Base-by-base conservation (phyloP, 1,284 basidiomycete species). In the Psilocybe mexicana region DNA sequence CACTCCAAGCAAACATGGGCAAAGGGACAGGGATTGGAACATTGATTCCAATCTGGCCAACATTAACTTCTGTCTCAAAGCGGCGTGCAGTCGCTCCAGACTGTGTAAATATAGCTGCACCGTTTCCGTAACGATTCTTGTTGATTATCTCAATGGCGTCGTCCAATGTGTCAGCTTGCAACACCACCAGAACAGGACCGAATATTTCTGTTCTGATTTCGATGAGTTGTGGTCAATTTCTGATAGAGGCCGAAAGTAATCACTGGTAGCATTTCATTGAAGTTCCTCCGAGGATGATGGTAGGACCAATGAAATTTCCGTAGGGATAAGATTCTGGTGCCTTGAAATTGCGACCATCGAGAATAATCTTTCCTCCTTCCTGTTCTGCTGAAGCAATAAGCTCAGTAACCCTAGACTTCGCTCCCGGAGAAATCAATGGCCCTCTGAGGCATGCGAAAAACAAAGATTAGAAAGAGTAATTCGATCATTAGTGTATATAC, bases 281-380 rank as follows among this genome's bases (percentile, higher is more conserved):
- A 6, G 90, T 90, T 18, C 80, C 82, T 5, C 86, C 93, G 72
- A 96, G 88, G 58, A 98, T 83, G 53, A 99, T 81, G 3, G 95
- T 96, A 0, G 96, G 95, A 2, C 95, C 96, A 61, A 99, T 87
- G 73, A 96, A 99, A 79, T 98, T 98, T 35, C 96, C 96, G 55
- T 93, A 76, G 5, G 92, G 90, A 72, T 96, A 98, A 0, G 57
- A 42, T 45, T 82, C 87, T 3, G 86, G 75, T 2, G 95, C 90
- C 43, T 77, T 70, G 60, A 86, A 70, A 43, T 82, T 80, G 30
- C 95, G 84, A 14, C 96, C 96, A 71, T 99, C 96, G 26, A 98
- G 86, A 55, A 88, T 78, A 64, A 98, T 90, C 66, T 85, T 86
- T 33, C 95, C 96, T 25, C 96, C 96, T 73, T 98, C 88, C 50